Base-by-base conservation (phyloP, 495 filamentous ascomycete species). In the Penicillium pancosmium region DNA sequence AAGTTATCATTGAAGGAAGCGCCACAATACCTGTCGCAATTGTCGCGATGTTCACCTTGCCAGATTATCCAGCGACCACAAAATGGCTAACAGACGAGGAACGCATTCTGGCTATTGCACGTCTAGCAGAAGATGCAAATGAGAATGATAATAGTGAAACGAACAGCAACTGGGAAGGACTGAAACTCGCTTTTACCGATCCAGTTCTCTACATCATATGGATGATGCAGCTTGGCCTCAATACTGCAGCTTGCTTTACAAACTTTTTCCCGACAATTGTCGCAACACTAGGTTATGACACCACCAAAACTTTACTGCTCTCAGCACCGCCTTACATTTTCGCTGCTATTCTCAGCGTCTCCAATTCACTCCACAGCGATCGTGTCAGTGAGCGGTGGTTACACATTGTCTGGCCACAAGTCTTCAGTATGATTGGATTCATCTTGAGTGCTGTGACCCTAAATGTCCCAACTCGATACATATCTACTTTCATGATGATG, bases 221-320 rank as follows among this genome's bases (percentile, higher is more conserved):
- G 34, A 25, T 78, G 31, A 69, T 69, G 35, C 75, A 76, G 60
- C 70, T 77, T 57, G 65, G 68, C 57, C 70, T 77, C 21, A 72
- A 66, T 21, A 74, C 68, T 15, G 63, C 75, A 2, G 69, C 72
- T 10, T 72, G 72, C 10, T 76, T 76, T 58, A 72, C 75, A 52
- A 77, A 75, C 62, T 78, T 77, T 62, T 81, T 79, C 68, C 77
- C 75, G 1, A 77, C 75, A 5, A 63, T 80, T 18, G 74, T 74
- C 1, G 56, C 60, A 40, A 77, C 75, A 2, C 64, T 80, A 13
- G 75, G 74, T 31, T 75, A 70, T 53, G 67, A 55, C 54, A 50
- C 68, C 2, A 69, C 65, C 50, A 61, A 73, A 33, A 73, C 73
- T 2, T 65, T 79, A 2, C 60, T 81, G 6, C 70, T 81, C 15